Evolutionary conservation across 495 filamentous ascomycete species (phyloP).

Genomic region (Xylaria castorea): DNA sequence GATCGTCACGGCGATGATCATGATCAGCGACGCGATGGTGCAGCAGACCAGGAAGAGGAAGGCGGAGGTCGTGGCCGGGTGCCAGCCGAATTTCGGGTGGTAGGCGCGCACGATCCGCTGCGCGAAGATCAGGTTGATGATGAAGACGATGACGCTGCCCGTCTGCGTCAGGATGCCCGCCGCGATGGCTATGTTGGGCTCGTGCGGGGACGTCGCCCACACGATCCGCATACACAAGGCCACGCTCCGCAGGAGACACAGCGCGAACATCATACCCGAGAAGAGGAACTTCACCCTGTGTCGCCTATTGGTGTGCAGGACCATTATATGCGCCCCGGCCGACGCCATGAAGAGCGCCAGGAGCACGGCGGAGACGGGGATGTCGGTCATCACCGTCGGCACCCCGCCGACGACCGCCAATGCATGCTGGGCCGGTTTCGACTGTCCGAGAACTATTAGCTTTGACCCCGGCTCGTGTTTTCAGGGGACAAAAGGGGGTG

Average conservation of each 20-base stretch:
- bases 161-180: conserved; percentile 77
- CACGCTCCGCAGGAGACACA: conserved; percentile 75
- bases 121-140: conserved; percentile 80
- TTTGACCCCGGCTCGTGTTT: not conserved
- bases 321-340: conserved; percentile 67
- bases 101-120: conserved; percentile 78
- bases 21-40: conserved; percentile 65
- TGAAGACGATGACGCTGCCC: conserved; percentile 78
- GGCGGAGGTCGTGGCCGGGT: conserved; percentile 49
- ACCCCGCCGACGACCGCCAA: conserved; percentile 63
- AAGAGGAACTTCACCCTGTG: conserved; percentile 73
- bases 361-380: conserved; percentile 70
- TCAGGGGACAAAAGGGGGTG: not conserved
- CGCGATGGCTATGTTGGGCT: conserved; percentile 68
- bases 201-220: conserved; percentile 57
- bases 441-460: not conserved
- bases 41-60: conserved; percentile 68
- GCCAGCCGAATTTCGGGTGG: conserved; percentile 76
- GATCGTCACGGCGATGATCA: conserved; percentile 72
- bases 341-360: conserved; percentile 66
- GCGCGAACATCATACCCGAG: conserved; percentile 73
- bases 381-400: conserved; percentile 63
- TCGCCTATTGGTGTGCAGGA: conserved; percentile 65
- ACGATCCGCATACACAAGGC: conserved; percentile 69
- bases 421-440: conserved; percentile 16